These are phyloP conservation scores for Alternaria atra DNA, from an alignment of 2,329 filamentous ascomycete genomes.

Conservation along the genomic window DNA sequence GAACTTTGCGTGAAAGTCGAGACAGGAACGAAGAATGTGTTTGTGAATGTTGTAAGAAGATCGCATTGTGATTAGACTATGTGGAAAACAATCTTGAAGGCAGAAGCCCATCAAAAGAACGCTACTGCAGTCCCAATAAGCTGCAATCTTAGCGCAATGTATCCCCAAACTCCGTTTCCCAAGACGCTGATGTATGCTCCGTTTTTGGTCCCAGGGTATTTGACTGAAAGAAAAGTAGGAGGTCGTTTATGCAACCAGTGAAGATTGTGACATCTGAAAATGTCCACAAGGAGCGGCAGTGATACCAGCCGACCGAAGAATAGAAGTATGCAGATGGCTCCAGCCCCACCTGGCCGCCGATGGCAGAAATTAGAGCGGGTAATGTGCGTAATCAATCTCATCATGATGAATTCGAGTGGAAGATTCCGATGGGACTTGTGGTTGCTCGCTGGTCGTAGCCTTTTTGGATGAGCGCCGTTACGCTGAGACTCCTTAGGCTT, in stretches of 20 bases:
- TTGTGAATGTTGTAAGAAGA: background rate
- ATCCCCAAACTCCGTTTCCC: slow-evolving; percentile 11
- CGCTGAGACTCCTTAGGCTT: slow-evolving; percentile 5
- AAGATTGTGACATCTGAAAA: background rate
- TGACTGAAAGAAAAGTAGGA: slow-evolving; percentile 13
- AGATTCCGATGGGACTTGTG: background rate
- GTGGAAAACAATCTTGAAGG: slow-evolving; percentile 5
- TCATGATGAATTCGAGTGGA: background rate
- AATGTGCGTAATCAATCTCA: background rate
- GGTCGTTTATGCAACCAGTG: slow-evolving; percentile 5
- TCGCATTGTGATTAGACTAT: slow-evolving; percentile 12
- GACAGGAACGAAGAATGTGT: background rate
- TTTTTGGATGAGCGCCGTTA: background rate
- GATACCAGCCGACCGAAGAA: slow-evolving; percentile 2
- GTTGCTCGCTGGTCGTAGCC: background rate
- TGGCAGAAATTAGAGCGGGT: background rate
- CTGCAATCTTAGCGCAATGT: slow-evolving; percentile 2
- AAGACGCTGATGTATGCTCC: slow-evolving; percentile 25
- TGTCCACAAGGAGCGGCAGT: background rate
- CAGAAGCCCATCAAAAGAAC: slow-evolving; percentile 4
- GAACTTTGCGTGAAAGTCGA: no score
- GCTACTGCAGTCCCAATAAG: background rate
- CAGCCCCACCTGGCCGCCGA: slow-evolving; percentile 2
- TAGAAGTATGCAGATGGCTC: background rate
- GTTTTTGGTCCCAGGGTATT: slow-evolving; percentile 30